phyloP scores from a whole-genome alignment of 495 filamentous ascomycete species.

The Annulohypoxylon moriforme region DNA sequence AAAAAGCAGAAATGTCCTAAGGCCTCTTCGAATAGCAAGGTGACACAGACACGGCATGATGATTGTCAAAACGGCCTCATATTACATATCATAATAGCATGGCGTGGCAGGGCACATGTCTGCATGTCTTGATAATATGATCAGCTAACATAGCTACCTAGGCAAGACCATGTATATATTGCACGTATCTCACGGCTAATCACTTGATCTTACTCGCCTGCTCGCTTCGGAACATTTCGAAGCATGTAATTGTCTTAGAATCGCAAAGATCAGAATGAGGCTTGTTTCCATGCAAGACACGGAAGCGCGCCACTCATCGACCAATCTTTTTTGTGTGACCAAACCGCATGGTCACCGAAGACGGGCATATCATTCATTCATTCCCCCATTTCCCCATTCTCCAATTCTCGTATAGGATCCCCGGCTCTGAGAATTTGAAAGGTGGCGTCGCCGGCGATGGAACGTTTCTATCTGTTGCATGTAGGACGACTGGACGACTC shows the following conservation, averaged over 20 bases:
- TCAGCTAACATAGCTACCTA: not conserved
- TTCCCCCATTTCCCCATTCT: not conserved
- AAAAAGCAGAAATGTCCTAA: not conserved
- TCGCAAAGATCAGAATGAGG: not conserved
- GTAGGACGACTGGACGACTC: not conserved
- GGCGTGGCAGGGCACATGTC: not conserved
- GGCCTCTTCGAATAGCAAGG: not conserved
- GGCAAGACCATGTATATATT: not conserved
- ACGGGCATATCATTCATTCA: not conserved
- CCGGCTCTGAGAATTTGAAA: not conserved
- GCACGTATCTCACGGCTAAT: not conserved
- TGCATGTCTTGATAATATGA: not conserved
- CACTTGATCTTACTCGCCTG: conserved; percentile 1
- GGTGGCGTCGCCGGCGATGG: conserved; percentile 1
- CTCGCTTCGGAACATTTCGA: not conserved
- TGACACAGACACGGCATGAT: not conserved
- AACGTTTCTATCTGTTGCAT: conserved; percentile 10
- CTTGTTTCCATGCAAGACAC: not conserved
- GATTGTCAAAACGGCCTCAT: not conserved
- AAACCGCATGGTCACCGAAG: not conserved
- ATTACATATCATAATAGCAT: not conserved
- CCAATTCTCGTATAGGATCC: not conserved
- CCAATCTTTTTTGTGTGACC: not conserved
- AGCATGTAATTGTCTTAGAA: not conserved
- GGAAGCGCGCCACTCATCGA: not conserved